Percentiles rank a stretch among this genome's conserved stretches.
Conservation (phyloP, 2,329 filamentous ascomycete species). For the Exophiala sideris region DNA sequence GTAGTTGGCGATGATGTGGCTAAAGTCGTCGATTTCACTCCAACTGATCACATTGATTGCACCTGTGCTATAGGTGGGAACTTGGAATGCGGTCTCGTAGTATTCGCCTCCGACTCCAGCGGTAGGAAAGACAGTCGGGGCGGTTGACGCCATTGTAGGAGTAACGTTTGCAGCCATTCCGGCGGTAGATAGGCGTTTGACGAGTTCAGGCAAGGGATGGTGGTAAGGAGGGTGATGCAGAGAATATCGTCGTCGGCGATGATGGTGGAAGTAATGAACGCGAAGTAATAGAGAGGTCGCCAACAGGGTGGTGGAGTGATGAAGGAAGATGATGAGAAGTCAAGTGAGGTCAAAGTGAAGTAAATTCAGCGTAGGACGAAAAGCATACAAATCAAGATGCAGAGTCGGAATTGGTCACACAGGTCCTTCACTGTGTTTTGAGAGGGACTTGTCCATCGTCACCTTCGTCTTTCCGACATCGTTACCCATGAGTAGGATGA, state of each 20-base stretch:
- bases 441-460: too few species aligned
- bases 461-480: too few species aligned
- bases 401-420: too few species aligned
- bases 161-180: slow-evolving; percentile 3
- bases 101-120: slow-evolving; percentile 20
- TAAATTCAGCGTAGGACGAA: background rate
- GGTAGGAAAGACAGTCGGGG: slow-evolving; percentile 14
- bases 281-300: background rate
- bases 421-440: too few species aligned
- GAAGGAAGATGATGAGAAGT: background rate
- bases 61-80: slow-evolving; percentile 16
- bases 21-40: slow-evolving; percentile 20
- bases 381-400: too few species aligned
- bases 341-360: background rate
- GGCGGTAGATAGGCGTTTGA: background rate
- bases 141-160: background rate
- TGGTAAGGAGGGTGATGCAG: background rate
- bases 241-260: background rate
- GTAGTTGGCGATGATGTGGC: slow-evolving; percentile 10
- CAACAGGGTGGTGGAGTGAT: background rate
- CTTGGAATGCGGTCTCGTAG: slow-evolving; percentile 16
- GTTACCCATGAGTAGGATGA: too few species aligned
- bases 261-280: background rate
- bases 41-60: slow-evolving; percentile 11
- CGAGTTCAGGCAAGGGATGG: background rate